Percentiles rank a stretch among this genome's conserved stretches.
Conservation (phyloP, 1,284 basidiomycete genomes). For the Kalmanozyma brasiliensis region DNA sequence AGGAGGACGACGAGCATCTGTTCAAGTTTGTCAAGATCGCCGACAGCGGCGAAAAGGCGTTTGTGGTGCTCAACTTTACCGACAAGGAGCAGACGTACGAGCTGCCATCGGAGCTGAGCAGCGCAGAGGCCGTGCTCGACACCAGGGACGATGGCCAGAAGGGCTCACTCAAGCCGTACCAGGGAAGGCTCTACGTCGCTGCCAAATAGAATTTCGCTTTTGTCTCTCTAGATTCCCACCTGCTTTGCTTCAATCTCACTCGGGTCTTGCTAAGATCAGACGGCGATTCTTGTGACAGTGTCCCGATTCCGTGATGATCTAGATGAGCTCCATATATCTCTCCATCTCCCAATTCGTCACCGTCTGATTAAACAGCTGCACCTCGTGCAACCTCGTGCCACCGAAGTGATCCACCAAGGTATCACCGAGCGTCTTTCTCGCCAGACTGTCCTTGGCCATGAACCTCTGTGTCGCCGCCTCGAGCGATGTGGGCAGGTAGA, state of each 20-base stretch:
- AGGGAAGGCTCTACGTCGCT: constrained; percentile 42
- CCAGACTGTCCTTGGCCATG: constrained; percentile 80
- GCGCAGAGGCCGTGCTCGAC: constrained; percentile 18
- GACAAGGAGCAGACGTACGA: constrained; percentile 31
- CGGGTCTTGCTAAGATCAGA: too few relatives aligned
- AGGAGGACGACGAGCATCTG: constrained; percentile 71
- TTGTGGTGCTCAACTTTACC: constrained; percentile 55
- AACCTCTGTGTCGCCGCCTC: constrained; percentile 82
- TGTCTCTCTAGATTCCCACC: background rate
- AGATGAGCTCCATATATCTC: constrained; percentile 64
- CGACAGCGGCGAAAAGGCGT: constrained; percentile 62
- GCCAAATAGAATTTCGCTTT: constrained; percentile 6
- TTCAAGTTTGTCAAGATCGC: constrained; percentile 73
- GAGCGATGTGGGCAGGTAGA: constrained; percentile 75
- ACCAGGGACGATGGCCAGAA: constrained; percentile 20
- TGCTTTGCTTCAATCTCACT: background rate
- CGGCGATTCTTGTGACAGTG: background rate
- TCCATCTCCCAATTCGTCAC: constrained; percentile 93
- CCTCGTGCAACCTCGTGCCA: constrained; percentile 89
- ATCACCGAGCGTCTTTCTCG: constrained; percentile 85
- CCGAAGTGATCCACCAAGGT: constrained; percentile 92
- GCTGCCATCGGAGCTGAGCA: constrained; percentile 24
- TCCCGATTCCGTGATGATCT: background rate
- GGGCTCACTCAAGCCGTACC: constrained; percentile 23
- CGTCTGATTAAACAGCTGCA: constrained; percentile 84